These are phyloP conservation scores for Colletotrichum limetticola DNA, from an alignment of 2,329 filamentous ascomycete species.

Conservation along the genomic window DNA sequence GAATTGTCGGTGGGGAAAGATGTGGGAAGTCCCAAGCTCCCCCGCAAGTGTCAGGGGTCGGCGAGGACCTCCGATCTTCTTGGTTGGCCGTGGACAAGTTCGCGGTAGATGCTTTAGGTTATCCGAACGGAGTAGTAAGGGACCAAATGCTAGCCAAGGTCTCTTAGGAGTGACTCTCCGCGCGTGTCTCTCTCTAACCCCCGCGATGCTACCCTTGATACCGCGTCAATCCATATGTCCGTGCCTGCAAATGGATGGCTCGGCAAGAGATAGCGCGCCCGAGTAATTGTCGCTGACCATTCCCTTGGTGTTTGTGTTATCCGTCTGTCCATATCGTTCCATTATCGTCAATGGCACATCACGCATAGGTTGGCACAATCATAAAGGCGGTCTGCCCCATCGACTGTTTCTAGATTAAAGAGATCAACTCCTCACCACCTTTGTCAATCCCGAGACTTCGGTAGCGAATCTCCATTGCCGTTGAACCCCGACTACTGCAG, in stretches of 20 bases:
- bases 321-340: neutral
- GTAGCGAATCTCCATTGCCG: neutral
- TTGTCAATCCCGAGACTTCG: neutral
- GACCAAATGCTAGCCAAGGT: neutral
- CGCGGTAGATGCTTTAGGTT: neutral
- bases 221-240: neutral
- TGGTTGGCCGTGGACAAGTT: neutral
- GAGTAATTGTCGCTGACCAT: neutral
- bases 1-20: neutral
- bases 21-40: neutral
- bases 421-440: neutral
- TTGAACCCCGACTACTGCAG: neutral
- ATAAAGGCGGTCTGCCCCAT: constrained; percentile 26
- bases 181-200: neutral
- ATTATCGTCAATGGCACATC: neutral
- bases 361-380: neutral
- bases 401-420: neutral
- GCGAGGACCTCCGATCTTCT: constrained; percentile 35
- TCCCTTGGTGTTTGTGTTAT: neutral
- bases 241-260: neutral
- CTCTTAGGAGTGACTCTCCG: neutral
- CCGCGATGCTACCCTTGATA: constrained; percentile 13
- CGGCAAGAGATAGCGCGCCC: constrained; percentile 3
- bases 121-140: neutral
- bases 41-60: constrained; percentile 32